Base-by-base conservation (phyloP, 1,139 yeast species). In the Protomyces arabidopsidicola region DNA sequence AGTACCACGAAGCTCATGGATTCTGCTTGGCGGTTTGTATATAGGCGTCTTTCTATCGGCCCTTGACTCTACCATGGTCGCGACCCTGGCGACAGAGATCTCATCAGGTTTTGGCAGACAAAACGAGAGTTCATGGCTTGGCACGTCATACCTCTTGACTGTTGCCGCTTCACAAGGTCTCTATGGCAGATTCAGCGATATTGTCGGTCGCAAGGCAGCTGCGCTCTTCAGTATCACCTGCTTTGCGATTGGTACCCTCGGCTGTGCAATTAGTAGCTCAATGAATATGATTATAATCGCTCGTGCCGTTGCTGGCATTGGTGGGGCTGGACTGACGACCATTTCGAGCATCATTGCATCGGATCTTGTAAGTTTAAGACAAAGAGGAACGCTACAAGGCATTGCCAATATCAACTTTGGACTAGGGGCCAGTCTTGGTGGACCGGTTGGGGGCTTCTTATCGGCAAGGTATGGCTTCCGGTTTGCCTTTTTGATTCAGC, bases 401-500 rank as follows among this genome's bases (percentile, higher is more conserved):
- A 48, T 58, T 2, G 62, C 62, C 2, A 58, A 58, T 16, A 51
- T 55, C 42, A 66, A 71, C 75, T 60, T 82, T 38, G 86, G 85
- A 1, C 72, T 82, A 0, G 74, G 76, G 59, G 77, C 82, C 36
- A 85, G 85, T 0, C 67, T 82, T 10, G 86, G 87, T 1, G 78
- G 80, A 2, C 62, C 62, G 4, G 20, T 84, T 53, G 88, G 97
- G 45, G 95, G 95, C 10, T 71, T 84, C 39, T 76, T 89, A 39
- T 82, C 91, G 18, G 88, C 84, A 63, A 72, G 74, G n/a, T 79
- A 84, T 68, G 96, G 96, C 35, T 90, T 97, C 97, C 81, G 90
- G 72, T 81, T 80, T 71, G 86, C 86, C 1, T 85, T 85, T 69
- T 74, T 78, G 68, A 70, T 79, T 58, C 89, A 85, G 71, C 81